Evolutionary conservation across 495 filamentous ascomycete species (phyloP).

Genomic region (Penicillium bovifimosum): DNA sequence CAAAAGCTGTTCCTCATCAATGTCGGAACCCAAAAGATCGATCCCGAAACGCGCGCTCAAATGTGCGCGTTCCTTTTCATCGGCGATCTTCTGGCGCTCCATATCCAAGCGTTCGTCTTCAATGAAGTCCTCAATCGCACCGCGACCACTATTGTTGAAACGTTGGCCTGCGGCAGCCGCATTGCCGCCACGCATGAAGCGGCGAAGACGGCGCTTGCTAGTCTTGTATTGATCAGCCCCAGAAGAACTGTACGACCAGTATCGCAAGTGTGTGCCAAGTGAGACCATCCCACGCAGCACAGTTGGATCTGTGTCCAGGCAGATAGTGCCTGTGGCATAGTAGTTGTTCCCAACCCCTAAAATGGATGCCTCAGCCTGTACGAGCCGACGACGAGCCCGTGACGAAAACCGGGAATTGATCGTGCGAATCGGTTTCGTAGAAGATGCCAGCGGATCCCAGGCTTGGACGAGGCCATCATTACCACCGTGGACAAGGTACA

Average conservation of each 20-base stretch:
- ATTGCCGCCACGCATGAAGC: conserved; percentile 54
- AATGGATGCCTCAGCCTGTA: conserved; percentile 63
- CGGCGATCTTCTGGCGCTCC: conserved; percentile 63
- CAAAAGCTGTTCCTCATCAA: conserved; percentile 83
- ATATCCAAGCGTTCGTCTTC: conserved; percentile 76
- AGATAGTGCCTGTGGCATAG: conserved; percentile 77
- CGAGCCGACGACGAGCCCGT: conserved; percentile 66
- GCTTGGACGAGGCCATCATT: conserved; percentile 94
- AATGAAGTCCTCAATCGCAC: conserved; percentile 71
- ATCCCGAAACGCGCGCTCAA: conserved; percentile 76
- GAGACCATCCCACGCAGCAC: conserved; percentile 87
- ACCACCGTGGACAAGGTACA: conserved; percentile 88
- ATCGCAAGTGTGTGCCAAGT: conserved; percentile 78
- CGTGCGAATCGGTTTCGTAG: conserved; percentile 71
- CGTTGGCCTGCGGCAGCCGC: conserved; percentile 46
- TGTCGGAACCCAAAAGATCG: conserved; percentile 62
- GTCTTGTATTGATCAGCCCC: conserved; percentile 59
- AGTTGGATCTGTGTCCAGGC: conserved; percentile 83
- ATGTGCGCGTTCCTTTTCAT: conserved; percentile 54
- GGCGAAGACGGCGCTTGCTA: conserved; percentile 57
- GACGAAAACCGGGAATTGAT: conserved; percentile 83
- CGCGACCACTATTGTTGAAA: conserved; percentile 54
- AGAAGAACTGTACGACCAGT: conserved; percentile 86
- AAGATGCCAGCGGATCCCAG: conserved; percentile 91
- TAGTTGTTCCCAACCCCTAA: conserved; percentile 68